phyloP scores from a whole-genome alignment of 805 yeast genomes.

The Clavispora phyllophila region DNA sequence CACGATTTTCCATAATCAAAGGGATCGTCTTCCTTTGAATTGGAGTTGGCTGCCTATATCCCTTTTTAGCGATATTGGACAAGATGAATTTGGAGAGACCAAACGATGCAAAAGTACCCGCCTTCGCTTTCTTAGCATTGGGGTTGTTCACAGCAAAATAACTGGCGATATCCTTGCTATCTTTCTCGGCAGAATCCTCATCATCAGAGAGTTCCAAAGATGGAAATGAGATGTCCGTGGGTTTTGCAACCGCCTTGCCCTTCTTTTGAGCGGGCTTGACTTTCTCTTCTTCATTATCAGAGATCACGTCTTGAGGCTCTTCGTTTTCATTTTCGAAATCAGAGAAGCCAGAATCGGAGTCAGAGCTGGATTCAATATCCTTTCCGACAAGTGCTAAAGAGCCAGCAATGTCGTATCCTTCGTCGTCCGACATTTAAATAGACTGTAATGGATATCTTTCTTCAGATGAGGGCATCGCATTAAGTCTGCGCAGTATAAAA shows the following conservation, averaged over 20 bases:
- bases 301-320: constrained; percentile 53
- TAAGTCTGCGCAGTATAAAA: constrained; percentile 3
- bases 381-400: constrained; percentile 47
- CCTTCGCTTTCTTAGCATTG: constrained; percentile 54
- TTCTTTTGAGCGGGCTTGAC: constrained; percentile 22
- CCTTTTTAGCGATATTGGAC: constrained; percentile 71
- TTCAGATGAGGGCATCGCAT: constrained; percentile 17
- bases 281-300: constrained; percentile 37
- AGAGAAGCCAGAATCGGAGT: constrained; percentile 15
- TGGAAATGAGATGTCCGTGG: constrained; percentile 36
- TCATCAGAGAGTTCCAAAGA: constrained; percentile 48
- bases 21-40: constrained; percentile 96
- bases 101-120: constrained; percentile 84
- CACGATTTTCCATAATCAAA: constrained; percentile 76
- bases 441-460: neutral
- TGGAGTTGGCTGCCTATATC: constrained; percentile 94
- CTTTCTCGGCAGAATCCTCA: constrained; percentile 28
- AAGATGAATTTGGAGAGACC: constrained; percentile 75
- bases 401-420: constrained; percentile 58
- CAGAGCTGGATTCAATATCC: constrained; percentile 23
- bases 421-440: constrained; percentile 28
- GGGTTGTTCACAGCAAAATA: constrained; percentile 40
- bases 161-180: constrained; percentile 43
- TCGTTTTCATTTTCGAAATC: constrained; percentile 24
- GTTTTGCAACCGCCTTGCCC: constrained; percentile 20